Evolutionary conservation across 2,329 filamentous ascomycete genomes (phyloP).

Genomic region (Aureobasidium sp.): DNA sequence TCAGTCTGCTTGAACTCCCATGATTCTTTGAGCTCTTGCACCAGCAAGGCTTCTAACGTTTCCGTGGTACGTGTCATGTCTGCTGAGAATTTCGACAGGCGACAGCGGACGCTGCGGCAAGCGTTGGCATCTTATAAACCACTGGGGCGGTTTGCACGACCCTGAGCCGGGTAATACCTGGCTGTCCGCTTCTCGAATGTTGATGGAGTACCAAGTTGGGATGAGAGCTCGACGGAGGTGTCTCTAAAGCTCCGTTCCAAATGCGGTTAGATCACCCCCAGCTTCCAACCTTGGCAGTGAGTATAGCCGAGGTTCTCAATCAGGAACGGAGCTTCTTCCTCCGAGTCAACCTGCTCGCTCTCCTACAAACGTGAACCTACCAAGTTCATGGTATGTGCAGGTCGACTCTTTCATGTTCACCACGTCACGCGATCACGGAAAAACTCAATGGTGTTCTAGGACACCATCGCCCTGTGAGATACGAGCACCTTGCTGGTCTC

Average conservation of each 20-base stretch:
- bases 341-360: background rate
- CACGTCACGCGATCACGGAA: background rate
- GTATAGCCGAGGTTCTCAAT: background rate
- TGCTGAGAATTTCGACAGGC: background rate
- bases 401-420: background rate
- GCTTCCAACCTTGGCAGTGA: background rate
- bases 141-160: background rate
- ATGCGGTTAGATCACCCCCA: background rate
- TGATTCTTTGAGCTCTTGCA: slow-evolving; percentile 26
- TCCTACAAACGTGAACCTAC: background rate
- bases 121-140: slow-evolving; percentile 2
- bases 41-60: background rate
- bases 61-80: background rate
- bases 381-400: background rate
- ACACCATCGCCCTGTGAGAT: background rate
- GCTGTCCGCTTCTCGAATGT: background rate
- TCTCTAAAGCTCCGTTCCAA: background rate
- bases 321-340: background rate
- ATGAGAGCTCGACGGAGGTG: background rate
- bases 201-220: background rate
- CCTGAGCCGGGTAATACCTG: background rate
- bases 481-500: too few relatives aligned
- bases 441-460: too few relatives aligned
- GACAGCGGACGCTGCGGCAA: background rate
- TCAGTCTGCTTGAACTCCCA: slow-evolving; percentile 40